Percentiles rank a stretch among this genome's conserved stretches.
phyloP scores from a whole-genome alignment of 495 filamentous ascomycete species.

The Penicillium waksmanii region DNA sequence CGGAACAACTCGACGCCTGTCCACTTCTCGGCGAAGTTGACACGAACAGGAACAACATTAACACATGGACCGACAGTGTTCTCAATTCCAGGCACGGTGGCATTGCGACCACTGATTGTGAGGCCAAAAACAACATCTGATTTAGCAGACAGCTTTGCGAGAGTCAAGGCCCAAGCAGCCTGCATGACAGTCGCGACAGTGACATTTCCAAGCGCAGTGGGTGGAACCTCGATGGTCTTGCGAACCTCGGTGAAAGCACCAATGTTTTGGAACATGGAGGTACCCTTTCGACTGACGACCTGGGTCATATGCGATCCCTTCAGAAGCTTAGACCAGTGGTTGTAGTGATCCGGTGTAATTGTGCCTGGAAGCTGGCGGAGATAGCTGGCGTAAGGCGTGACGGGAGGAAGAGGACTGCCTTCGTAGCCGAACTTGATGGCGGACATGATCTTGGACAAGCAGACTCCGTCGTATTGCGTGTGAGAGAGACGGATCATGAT shows the following conservation, averaged over 20 bases:
- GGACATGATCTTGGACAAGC: slow-evolving; percentile 62
- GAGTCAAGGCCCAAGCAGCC: slow-evolving; percentile 58
- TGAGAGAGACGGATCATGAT: slow-evolving; percentile 71
- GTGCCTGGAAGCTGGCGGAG: slow-evolving; percentile 51
- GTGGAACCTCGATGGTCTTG: slow-evolving; percentile 44
- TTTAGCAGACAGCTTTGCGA: slow-evolving; percentile 53
- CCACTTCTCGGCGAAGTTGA: slow-evolving; percentile 52
- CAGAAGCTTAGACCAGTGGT: slow-evolving; percentile 48
- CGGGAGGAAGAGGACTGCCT: slow-evolving; percentile 44
- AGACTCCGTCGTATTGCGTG: slow-evolving; percentile 76
- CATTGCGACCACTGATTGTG: slow-evolving; percentile 60
- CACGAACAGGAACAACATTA: slow-evolving; percentile 62
- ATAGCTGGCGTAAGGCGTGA: slow-evolving; percentile 63
- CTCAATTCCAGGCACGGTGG: slow-evolving; percentile 55
- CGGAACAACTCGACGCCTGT: slow-evolving; percentile 56
- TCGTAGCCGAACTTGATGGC: slow-evolving; percentile 58
- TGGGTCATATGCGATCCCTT: slow-evolving; percentile 52
- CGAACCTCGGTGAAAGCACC: slow-evolving; percentile 42
- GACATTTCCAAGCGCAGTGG: slow-evolving; percentile 49
- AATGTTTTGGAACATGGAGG: slow-evolving; percentile 44
- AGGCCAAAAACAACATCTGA: slow-evolving; percentile 60
- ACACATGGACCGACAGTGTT: slow-evolving; percentile 61
- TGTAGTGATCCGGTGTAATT: slow-evolving; percentile 58
- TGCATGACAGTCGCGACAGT: slow-evolving; percentile 61
- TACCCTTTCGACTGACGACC: slow-evolving; percentile 40